A percentile compares a stretch with the other conserved stretches of the same genome.
Conservation (phyloP, 768 basidiomycete genomes). For the Pulveroboletus frians region DNA sequence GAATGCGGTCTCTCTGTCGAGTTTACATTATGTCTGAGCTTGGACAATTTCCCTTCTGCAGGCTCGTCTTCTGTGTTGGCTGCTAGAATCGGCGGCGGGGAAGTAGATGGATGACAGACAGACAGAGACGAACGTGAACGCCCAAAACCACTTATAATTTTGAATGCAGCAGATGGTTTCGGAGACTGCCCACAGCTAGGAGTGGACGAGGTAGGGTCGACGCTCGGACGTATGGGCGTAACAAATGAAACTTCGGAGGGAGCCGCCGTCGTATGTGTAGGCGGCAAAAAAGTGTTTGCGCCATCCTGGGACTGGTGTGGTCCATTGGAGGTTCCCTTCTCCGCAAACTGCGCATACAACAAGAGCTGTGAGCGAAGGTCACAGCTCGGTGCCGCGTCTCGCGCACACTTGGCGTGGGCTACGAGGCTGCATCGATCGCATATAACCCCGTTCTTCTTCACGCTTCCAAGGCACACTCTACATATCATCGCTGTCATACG, state of each 20-base stretch:
- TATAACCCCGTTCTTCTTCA: conserved; percentile 83
- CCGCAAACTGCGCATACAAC: conserved; percentile 72
- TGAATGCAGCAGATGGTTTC: conserved; percentile 57
- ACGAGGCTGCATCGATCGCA: conserved; percentile 90
- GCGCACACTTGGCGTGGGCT: conserved; percentile 72
- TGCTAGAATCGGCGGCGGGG: conserved; percentile 26
- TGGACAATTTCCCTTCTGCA: conserved; percentile 31
- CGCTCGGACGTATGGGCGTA: conserved; percentile 43
- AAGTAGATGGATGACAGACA: conserved; percentile 32
- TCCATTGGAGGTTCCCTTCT: conserved; percentile 54
- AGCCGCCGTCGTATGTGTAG: conserved; percentile 34
- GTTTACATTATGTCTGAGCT: conserved; percentile 33
- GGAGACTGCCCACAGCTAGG: conserved; percentile 23
- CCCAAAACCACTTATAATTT: conserved; percentile 60
- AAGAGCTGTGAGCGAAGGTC: conserved; percentile 79
- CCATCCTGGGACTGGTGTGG: conserved; percentile 52
- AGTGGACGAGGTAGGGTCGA: conserved; percentile 38
- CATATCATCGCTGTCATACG: conserved; percentile 68
- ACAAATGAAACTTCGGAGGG: conserved; percentile 55
- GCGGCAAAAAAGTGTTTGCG: conserved; percentile 15
- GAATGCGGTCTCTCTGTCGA: conserved; percentile 51
- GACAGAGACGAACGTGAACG: conserved; percentile 57
- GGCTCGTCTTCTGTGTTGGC: conserved; percentile 19
- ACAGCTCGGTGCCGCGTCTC: conserved; percentile 72
- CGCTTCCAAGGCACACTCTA: conserved; percentile 70